These are phyloP conservation scores for Zea mays DNA, from an alignment of 176 grass and related monocot species.

Conservation along the genomic window Zm-B73-REFERENCE-NAM-5.0 NC_050098.1:5373501-5374000, in stretches of 20 bases:
- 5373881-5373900: not conserved
- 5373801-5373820: not conserved
- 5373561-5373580: not conserved
- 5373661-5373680: not conserved
- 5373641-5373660: slow-evolving; percentile 13
- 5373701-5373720: not conserved
- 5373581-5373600: not conserved
- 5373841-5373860: not conserved
- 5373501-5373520: not conserved
- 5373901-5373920: not conserved
- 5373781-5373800: not conserved
- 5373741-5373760: not conserved
- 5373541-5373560: not conserved
- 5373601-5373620: not conserved
- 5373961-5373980: not conserved
- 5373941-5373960: not conserved
- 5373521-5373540: not conserved
- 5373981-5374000: not conserved
- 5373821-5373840: not conserved
- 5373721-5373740: not conserved
- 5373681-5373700: not conserved
- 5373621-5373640: not conserved
- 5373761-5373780: not conserved
- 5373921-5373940: not conserved
- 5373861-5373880: not conserved